phyloP scores from a whole-genome alignment of 2,329 filamentous ascomycete species.

The Apiospora malaysiana region DNA sequence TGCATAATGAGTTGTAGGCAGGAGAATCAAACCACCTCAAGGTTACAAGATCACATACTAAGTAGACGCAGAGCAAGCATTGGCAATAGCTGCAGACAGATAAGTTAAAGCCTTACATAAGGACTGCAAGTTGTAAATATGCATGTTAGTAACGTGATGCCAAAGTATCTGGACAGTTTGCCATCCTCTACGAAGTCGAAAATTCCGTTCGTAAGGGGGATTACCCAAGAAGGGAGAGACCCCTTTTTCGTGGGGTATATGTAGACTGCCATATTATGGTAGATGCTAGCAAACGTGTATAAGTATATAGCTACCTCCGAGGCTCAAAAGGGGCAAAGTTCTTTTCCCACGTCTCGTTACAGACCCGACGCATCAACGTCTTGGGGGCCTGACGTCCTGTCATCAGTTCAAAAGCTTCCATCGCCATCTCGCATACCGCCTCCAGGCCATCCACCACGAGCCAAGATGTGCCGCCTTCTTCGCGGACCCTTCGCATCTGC shows the following conservation, averaged over 20 bases:
- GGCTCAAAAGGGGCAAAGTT: slow-evolving; percentile 43
- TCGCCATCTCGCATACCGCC: slow-evolving; percentile 75
- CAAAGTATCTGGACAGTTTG: neutral
- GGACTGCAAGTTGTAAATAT: no score
- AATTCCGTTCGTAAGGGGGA: no score
- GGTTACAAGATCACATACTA: no score
- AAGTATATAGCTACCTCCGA: slow-evolving; percentile 28
- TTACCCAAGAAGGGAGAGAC: neutral
- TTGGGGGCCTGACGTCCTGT: slow-evolving; percentile 75
- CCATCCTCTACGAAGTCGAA: neutral
- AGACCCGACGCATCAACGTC: slow-evolving; percentile 69
- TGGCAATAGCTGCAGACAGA: no score
- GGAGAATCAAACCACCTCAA: no score
- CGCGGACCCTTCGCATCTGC: slow-evolving; percentile 62
- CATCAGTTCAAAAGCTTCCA: slow-evolving; percentile 78
- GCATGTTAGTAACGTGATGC: no score
- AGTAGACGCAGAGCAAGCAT: no score
- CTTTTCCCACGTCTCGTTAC: slow-evolving; percentile 49
- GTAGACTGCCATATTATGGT: neutral
- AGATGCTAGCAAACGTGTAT: neutral
- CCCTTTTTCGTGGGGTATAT: neutral
- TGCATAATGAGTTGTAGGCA: no score
- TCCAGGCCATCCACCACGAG: slow-evolving; percentile 75
- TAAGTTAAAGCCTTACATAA: no score
- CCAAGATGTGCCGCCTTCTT: slow-evolving; percentile 65